Base-by-base conservation (phyloP, 2,329 filamentous ascomycete genomes). In the Diaporthe sp. region DNA sequence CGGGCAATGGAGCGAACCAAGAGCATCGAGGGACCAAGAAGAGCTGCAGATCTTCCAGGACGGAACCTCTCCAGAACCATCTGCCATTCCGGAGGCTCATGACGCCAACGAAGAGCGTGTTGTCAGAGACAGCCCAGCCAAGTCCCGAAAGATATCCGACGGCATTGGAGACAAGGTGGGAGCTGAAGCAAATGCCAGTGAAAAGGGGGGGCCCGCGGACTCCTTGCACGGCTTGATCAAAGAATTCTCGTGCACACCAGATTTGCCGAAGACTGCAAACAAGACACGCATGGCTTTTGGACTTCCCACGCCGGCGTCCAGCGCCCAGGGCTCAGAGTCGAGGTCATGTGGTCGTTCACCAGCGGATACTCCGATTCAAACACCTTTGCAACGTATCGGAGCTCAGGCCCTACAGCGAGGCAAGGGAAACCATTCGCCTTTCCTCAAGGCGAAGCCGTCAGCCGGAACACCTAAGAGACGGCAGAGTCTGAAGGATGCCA, bases 371-470 rank as follows among this genome's bases (percentile, higher is more conserved):
- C 76, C 80, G 6, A 81, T 76, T 76, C 77, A 70, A 78, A 91
- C 90, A 0, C 89, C 90, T 4, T 82, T 91, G 5, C 88, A 91
- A 76, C 87, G 89, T 58, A 85, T 91, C 42, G 88, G 88, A 22
- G 85, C 84, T 44, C 85, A 84, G 75, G 89, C 89, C 1, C 76
- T 88, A 12, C 80, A 81, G 28, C 82, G 83, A 37, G 77, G 76
- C 37, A 83, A 79, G 47, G 74, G 28, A 22, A 80, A 44, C 81
- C 70, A 79, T 17, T 80, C 82, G 10, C 79, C 80, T 0, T 77
- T 75, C 3, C 79, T 82, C 68, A 72, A 75, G 17, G 77, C 75
- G 17, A 78, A 78, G 8, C 78, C 79, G 31, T 75, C 74, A 2
- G 79, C 76, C 7, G 81, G 80, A 60, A 77, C 76, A 12, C 75